Conservation (phyloP, 2,329 filamentous ascomycete genomes). For the Ophiognomonia clavigignenti-juglandacearum region DNA sequence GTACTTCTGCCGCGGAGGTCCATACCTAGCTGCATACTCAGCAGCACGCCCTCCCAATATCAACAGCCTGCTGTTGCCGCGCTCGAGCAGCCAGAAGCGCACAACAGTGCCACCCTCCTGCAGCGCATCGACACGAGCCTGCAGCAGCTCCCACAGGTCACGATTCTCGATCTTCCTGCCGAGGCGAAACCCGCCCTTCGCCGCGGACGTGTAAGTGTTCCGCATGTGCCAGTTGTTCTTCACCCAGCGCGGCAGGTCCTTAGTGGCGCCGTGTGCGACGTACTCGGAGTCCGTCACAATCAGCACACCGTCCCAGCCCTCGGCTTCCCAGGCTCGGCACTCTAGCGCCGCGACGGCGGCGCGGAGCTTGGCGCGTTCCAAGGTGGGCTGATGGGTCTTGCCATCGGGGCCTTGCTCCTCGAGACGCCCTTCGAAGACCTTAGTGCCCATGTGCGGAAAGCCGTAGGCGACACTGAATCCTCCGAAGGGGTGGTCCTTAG, state of each 20-base stretch:
- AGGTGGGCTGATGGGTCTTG: constrained; percentile 30
- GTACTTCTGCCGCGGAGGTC: too few relatives aligned
- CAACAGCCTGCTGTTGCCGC: constrained; percentile 1
- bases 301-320: constrained; percentile 36
- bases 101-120: constrained; percentile 2
- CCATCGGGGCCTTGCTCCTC: constrained; percentile 32
- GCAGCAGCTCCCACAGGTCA: constrained; percentile 39
- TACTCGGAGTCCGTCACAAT: constrained; percentile 44
- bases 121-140: constrained; percentile 17
- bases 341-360: constrained; percentile 39
- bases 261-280: constrained; percentile 35
- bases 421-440: too few relatives aligned
- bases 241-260: constrained; percentile 34
- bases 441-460: too few relatives aligned
- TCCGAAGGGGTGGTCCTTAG: not conserved
- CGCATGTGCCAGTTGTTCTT: constrained; percentile 32
- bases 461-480: too few relatives aligned
- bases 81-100: constrained; percentile 6
- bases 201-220: too few relatives aligned
- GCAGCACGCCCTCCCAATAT: constrained; percentile 1
- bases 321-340: constrained; percentile 33
- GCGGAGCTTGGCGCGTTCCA: constrained; percentile 42
- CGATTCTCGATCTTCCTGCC: constrained; percentile 26
- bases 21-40: not conserved
- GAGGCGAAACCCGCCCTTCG: constrained; percentile 13